Base-by-base conservation (phyloP, 345 rosid genomes). In the Hibiscus tridactylites region DNA sequence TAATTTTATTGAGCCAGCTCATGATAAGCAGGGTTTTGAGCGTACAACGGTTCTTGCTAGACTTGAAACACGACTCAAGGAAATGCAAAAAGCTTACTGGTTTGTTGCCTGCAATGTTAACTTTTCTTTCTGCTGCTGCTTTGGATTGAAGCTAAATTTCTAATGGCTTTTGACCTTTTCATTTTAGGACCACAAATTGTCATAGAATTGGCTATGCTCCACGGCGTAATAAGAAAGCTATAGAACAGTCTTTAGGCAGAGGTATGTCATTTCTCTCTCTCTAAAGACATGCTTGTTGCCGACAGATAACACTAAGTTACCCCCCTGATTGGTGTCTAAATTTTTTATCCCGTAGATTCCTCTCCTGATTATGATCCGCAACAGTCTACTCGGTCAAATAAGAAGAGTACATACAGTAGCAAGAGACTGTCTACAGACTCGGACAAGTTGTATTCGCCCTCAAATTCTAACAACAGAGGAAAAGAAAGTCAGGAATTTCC, bases 11-110 rank as follows among this genome's bases (percentile, higher is more conserved):
- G 98, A 93, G 78, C 98, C 98, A 73, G 97, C 98, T 76, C 98
- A 93, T 81, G 97, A 93, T 81, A 93, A 93, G 85, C 98, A 93
- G 81, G 97, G 98, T 15, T 93, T 93, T 82, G 96, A 91, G 81
- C 91, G 94, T 54, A 94, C 98, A 29, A 90, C 88, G 17, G 97
- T 91, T 78, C 91, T 93, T 78, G 82, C 97, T 60, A 88, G 92
- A 81, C 93, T 94, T 29, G 98, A 91, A 82, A 60, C 84, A 49
- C 83, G 88, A 47, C 85, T 94, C 66, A 50, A 87, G 71, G 90
- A 91, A 68, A 90, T 91, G 90, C 98, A 94, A 76, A 94, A 91
- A 74, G 72, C n/a, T 63, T 94, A 90, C 81, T 94, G 98, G 98
- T 94, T 73, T 69, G 86, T 68, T 64, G 44, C 4, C 15, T 2